Evolutionary conservation across 2,329 filamentous ascomycete species (phyloP).

Genomic region (Hansfordia pulvinata): DNA sequence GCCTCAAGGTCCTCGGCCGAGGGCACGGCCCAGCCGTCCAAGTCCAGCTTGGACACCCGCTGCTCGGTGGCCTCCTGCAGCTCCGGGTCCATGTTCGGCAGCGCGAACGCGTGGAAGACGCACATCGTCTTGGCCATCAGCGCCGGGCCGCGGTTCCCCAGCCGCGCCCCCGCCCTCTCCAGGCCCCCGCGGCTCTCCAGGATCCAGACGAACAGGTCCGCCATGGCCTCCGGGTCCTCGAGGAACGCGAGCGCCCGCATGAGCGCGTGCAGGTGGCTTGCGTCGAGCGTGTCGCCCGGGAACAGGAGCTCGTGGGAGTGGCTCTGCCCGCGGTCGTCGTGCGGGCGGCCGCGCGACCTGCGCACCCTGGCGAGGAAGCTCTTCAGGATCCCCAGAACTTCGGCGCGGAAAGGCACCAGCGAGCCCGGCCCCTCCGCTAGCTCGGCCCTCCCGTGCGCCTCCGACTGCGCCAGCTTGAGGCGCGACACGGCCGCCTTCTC

Average conservation of each 20-base stretch:
- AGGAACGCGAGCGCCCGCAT: conserved; percentile 48
- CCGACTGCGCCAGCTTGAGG: conserved; percentile 3
- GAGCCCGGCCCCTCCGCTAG: conserved; percentile 1
- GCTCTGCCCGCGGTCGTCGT: conserved; percentile 2
- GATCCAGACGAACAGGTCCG: conserved; percentile 45
- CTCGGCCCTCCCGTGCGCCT: neutral
- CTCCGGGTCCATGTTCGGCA: too few species aligned
- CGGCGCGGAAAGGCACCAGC: conserved; percentile 5
- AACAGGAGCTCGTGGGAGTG: conserved; percentile 14
- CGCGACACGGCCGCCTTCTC: conserved; percentile 14
- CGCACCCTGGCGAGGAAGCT: conserved; percentile 10
- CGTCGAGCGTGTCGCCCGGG: conserved; percentile 27
- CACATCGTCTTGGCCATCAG: conserved; percentile 23
- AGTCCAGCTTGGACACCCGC: too few species aligned
- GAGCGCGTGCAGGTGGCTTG: conserved; percentile 40
- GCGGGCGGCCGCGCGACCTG: conserved; percentile 7
- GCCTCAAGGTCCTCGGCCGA: conserved; percentile 12
- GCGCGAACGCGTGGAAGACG: conserved; percentile 33
- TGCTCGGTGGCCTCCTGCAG: too few species aligned
- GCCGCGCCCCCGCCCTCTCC: conserved; percentile 18
- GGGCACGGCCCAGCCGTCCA: conserved; percentile 17
- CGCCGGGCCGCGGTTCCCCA: conserved; percentile 13
- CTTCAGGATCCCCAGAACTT: conserved; percentile 4
- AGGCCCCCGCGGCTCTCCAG: conserved; percentile 25
- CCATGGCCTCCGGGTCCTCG: conserved; percentile 45